These are phyloP conservation scores for Deuterostichococcus epilithicus DNA, from an alignment of 139 green algal species.

Conservation along the genomic window DNA sequence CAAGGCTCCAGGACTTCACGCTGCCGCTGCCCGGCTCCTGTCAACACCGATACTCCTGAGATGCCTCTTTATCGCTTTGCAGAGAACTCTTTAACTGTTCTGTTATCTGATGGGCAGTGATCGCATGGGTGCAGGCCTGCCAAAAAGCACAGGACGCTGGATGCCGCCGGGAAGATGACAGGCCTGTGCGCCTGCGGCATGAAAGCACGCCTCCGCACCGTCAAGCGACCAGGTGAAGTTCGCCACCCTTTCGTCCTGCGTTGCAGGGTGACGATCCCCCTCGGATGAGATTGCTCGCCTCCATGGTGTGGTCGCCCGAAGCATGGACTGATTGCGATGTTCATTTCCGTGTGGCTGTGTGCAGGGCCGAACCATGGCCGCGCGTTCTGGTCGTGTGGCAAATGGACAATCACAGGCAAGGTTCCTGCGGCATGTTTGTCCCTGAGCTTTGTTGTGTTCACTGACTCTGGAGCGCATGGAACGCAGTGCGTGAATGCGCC, in stretches of 20 bases:
- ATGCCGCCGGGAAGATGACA: constrained; percentile 12
- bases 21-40: not conserved
- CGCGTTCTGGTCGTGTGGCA: not conserved
- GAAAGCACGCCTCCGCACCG: not conserved
- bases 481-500: too few relatives aligned
- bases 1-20: not conserved
- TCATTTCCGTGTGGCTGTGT: too few relatives aligned
- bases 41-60: not conserved
- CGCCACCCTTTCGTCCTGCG: too few relatives aligned
- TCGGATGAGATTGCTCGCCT: too few relatives aligned
- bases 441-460: too few relatives aligned
- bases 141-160: constrained; percentile 13
- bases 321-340: too few relatives aligned
- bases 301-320: too few relatives aligned
- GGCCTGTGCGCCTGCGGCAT: constrained; percentile 22
- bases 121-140: not conserved
- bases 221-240: not conserved
- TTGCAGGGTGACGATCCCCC: too few relatives aligned
- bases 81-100: not conserved
- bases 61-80: not conserved
- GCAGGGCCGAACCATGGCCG: not conserved
- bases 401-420: not conserved
- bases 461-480: too few relatives aligned
- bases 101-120: not conserved
- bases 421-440: too few relatives aligned